Evolutionary conservation across 176 grass and related monocot species (phyloP), one percentile per base, ranked within the genome.

Genomic region (Coix lacrymajobi): DNA sequence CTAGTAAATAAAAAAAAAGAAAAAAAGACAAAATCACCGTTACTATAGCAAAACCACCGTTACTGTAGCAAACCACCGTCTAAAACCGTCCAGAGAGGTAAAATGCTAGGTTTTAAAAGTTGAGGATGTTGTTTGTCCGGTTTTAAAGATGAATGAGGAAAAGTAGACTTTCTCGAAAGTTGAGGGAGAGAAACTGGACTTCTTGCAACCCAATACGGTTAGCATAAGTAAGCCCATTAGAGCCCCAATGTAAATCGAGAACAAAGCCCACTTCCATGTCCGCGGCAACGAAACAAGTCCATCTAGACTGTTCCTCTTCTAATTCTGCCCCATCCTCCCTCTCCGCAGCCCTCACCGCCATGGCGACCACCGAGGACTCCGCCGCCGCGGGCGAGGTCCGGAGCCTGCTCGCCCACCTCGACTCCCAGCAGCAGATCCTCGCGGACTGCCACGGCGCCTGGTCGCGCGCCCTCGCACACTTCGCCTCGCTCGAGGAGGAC

Each of bases 401-500:
- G 63, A 81, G 78, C 62, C 29, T 90, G 44, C 79, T 97, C 43
- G 72, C 74, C 16, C 79, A 94, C 71, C 87, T 97, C 12, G 94
- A 97, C 36, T 82, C 83, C 56, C 89, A 94, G 45, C 66, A 88
- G 44, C 22, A 81, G 26, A 45, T 94, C 17, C 77, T 97, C 16
- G 13, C 82, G 3, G 46, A 68, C 61, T 90, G 85, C 79, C 87
- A 81, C 52, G 83, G 78, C 13, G 67, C 88, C 29, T 90, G 82
- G 87, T 88, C 81, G 29, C 71, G 76, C 79, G 28, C 88, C 66
- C 73, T 91, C 8, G 81, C 84, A 7, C 89, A 88, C 91, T 90
- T 90, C 62, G 44, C 85, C 85, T 86, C 89, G 20, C 87, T 94
- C 76, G 79, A 86, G 51, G 76, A 90, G 84, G 81, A 84, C 85